phyloP scores from a whole-genome alignment of 2,329 filamentous ascomycete genomes.

The Epichloe hybrida region DNA sequence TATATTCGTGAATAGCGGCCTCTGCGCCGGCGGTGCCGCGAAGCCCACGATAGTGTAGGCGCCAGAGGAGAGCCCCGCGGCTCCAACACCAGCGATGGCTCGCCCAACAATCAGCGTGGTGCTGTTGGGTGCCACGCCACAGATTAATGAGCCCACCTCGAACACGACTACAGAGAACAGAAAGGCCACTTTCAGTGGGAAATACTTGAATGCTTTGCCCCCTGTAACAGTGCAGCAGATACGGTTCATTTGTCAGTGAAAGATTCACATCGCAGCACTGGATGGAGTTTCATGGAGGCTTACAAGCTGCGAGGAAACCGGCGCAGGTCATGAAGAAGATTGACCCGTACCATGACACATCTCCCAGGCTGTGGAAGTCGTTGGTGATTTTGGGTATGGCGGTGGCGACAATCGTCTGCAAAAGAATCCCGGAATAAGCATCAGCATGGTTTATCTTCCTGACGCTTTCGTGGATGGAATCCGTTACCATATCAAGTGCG shows the following conservation, averaged over 20 bases:
- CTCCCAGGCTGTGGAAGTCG: constrained; percentile 41
- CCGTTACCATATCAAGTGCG: background rate
- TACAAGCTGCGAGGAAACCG: constrained; percentile 15
- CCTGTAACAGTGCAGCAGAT: constrained; percentile 31
- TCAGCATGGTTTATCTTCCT: background rate
- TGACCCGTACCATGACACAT: constrained; percentile 52
- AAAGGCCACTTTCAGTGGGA: constrained; percentile 34
- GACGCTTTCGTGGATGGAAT: background rate
- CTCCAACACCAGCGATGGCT: constrained; percentile 29
- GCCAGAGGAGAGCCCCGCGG: constrained; percentile 29
- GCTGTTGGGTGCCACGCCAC: constrained; percentile 26
- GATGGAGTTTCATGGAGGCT: constrained; percentile 2
- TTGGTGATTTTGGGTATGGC: constrained; percentile 41
- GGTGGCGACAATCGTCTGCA: constrained; percentile 36
- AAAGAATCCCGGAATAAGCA: background rate
- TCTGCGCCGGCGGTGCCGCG: constrained; percentile 11
- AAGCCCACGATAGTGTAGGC: constrained; percentile 31
- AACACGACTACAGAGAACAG: constrained; percentile 34
- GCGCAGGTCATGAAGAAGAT: constrained; percentile 47
- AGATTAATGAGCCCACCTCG: constrained; percentile 39
- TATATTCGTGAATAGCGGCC: background rate
- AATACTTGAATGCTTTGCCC: constrained; percentile 40
- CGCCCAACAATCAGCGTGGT: constrained; percentile 31
- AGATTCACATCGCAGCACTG: background rate
- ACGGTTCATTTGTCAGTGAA: background rate